Base-by-base conservation (phyloP, 2,329 filamentous ascomycete species). In the Fusarium ramigenum region DNA sequence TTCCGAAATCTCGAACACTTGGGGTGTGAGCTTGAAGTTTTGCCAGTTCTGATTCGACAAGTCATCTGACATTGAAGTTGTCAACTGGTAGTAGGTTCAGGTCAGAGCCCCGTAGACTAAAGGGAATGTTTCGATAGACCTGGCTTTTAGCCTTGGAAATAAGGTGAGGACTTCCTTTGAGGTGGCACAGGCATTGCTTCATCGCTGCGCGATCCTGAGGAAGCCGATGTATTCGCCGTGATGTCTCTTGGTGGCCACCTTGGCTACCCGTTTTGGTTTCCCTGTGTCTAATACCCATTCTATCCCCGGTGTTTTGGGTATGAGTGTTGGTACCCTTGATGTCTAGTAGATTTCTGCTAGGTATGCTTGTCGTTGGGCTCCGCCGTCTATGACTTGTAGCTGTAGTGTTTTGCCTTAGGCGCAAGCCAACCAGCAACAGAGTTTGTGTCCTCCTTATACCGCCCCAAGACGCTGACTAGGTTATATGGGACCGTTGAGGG, bases 261-360 rank as follows among this genome's bases (percentile, higher is more conserved):
- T 89, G 68, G 86, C 86, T 43, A 90, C 89, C 7, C 80, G 78
- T 43, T 77, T 87, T 71, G 88, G 87, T 42, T 83, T 90, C 70
- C 89, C 88, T 40, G 88, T 91, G 23, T 90, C 88, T 0, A 90
- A 89, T 8, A 91, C 89, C 4, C 88, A 91, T 78, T 89, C 88
- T 19, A 85, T 91, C 67, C 85, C 91, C 67, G 88, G 88, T 70
- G 84, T 91, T 36, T 83, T 90, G 62, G 89, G 89, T 62, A 88
- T 90, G 76, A 89, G 89, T 49, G 83, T 91, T 43, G 89, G 88
- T 15, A 80, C 84, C 15, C 81, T 90, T 36, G 89, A 89, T 12
- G 80, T 34, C 15, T 7, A 34, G 34, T 34, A 11, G n/a, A 3
- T 14, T 36, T 28, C 9, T 25, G 11, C 4, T 32, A 36, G 5